Evolutionary conservation across 2,329 filamentous ascomycete genomes (phyloP), one percentile per base, ranked within the genome.

Genomic region (Fusarium mexicanum): DNA sequence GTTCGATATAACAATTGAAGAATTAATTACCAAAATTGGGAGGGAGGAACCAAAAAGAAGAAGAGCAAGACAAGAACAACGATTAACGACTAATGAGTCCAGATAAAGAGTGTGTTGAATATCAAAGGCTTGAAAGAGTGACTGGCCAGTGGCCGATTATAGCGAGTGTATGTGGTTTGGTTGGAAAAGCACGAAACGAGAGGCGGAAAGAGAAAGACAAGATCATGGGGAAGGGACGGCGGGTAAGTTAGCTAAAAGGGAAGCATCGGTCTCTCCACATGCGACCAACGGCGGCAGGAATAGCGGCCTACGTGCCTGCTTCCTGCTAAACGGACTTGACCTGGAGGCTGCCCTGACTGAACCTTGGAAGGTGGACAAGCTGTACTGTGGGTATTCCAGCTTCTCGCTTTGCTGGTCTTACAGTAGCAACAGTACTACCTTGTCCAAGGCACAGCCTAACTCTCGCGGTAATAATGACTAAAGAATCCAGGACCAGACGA

Each of bases 81-180:
- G 43, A 69, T 66, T 58, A 47, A 62, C 44, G 67, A 63, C 66
- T 69, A 69, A 63, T 64, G 67, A 68, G 61, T 55, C 29, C 37
- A 53, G 50, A 37, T 53, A 77, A 78, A 46, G 71, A 75, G 69
- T 75, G 72, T 72, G 76, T 68, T 67, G 73, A 74, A 66, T 69
- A 71, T 61, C 61, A 72, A 67, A 63, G 47, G 70, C 62, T 61
- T 77, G 69, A 78, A 73, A 63, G 77, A 78, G 70, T 67, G 76
- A 76, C 75, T 78, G 76, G 77, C 75, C 69, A 72, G 70, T 67
- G 75, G 68, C 75, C 70, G 76, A 78, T 77, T 76, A 78, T 67
- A 77, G 76, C 57, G 73, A 78, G 76, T 64, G 75, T 75, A 75
- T 72, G 76, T 73, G 68, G 70, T 65, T 73, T 64, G 64, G 68